Evolutionary conservation across 257 asterid species (phyloP).

Genomic region (Knoxia roxburghii): DNA sequence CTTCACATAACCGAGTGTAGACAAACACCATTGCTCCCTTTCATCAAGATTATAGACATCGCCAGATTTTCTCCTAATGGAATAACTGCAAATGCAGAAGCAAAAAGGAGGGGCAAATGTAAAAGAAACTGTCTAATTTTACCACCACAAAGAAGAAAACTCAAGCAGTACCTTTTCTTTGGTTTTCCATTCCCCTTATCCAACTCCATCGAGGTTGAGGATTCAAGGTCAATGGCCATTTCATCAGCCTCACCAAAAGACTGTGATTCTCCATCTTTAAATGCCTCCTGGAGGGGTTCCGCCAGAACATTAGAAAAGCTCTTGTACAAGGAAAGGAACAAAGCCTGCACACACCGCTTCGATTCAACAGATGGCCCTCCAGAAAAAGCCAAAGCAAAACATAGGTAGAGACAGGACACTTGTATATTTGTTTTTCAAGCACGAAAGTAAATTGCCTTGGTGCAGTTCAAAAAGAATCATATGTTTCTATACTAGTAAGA

Average conservation of each 20-base stretch:
- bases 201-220: slow-evolving; percentile 57
- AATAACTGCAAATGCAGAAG: slow-evolving; percentile 33
- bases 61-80: slow-evolving; percentile 40
- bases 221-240: slow-evolving; percentile 79
- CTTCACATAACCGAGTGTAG: slow-evolving; percentile 90
- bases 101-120: neutral
- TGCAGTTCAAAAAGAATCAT: too few relatives aligned
- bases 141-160: slow-evolving; percentile 9
- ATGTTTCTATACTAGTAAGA: neutral
- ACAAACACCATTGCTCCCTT: slow-evolving; percentile 89
- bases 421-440: neutral
- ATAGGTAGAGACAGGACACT: too few relatives aligned
- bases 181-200: slow-evolving; percentile 56
- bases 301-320: slow-evolving; percentile 64
- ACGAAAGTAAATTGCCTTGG: neutral
- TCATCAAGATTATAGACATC: slow-evolving; percentile 65
- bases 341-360: slow-evolving; percentile 40
- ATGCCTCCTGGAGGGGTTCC: slow-evolving; percentile 64
- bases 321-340: slow-evolving; percentile 65
- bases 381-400: neutral
- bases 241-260: slow-evolving; percentile 51
- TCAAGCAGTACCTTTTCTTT: slow-evolving; percentile 49
- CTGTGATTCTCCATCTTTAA: slow-evolving; percentile 46
- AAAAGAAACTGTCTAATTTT: neutral
- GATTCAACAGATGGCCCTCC: slow-evolving; percentile 5